Percentiles rank a stretch among this genome's conserved stretches.
These are phyloP conservation scores for Lophium mytilinum DNA, from an alignment of 495 filamentous ascomycete species.

Conservation along the genomic window DNA sequence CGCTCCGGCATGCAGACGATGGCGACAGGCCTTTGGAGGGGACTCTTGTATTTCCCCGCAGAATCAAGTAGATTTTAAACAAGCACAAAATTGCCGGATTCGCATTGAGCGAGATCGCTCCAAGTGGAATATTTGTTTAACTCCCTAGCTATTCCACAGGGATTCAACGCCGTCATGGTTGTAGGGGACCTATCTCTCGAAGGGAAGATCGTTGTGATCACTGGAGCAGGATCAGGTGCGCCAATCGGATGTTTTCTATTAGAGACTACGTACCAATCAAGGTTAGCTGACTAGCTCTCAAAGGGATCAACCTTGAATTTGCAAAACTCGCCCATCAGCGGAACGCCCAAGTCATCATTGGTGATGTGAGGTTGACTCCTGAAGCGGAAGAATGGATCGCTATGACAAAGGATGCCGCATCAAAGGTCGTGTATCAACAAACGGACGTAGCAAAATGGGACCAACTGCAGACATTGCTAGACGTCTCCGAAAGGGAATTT, in stretches of 20 bases:
- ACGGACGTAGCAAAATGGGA: slow-evolving; percentile 29
- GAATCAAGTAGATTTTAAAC: too few species aligned
- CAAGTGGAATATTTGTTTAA: too few species aligned
- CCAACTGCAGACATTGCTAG: slow-evolving; percentile 23
- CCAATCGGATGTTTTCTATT: not conserved
- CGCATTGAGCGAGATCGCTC: too few species aligned
- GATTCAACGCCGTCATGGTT: not conserved
- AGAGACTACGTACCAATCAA: not conserved
- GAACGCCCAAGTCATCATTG: slow-evolving; percentile 27
- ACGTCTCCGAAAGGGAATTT: slow-evolving; percentile 20
- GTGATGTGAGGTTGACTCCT: slow-evolving; percentile 25
- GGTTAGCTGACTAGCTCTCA: not conserved
- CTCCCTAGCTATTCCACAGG: too few species aligned
- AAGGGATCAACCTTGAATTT: slow-evolving; percentile 28
- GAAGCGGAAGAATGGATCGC: slow-evolving; percentile 16
- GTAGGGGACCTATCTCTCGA: slow-evolving; percentile 14
- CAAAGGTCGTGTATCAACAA: slow-evolving; percentile 18
- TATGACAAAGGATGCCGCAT: not conserved
- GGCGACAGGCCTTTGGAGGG: too few species aligned
- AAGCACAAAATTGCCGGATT: too few species aligned
- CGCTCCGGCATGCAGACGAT: too few species aligned
- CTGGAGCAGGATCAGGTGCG: slow-evolving; percentile 10
- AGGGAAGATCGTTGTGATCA: slow-evolving; percentile 22
- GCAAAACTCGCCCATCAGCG: slow-evolving; percentile 11
- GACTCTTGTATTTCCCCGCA: too few species aligned